Evolutionary conservation across 2,329 filamentous ascomycete species (phyloP).

Genomic region (Calonectria pseudoturangicola): DNA sequence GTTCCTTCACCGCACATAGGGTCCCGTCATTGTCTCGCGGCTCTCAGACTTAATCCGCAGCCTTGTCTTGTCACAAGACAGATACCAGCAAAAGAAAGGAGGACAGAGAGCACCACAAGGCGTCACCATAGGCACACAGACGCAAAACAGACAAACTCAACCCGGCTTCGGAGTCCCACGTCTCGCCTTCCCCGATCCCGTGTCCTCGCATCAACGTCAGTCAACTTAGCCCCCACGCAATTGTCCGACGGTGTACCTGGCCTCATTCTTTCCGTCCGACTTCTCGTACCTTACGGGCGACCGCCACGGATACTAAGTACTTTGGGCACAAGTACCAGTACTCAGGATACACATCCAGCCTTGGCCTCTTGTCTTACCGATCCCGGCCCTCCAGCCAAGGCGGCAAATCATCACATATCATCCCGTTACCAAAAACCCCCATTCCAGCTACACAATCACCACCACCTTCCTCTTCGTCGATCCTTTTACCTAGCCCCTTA

Average conservation of each 20-base stretch:
- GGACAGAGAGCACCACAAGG: not conserved
- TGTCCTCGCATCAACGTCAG: constrained; percentile 12
- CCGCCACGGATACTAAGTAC: not conserved
- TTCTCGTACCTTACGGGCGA: not conserved
- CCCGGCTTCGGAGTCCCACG: not conserved
- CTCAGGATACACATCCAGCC: not conserved
- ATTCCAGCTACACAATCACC: not conserved
- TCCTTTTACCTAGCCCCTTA: constrained; percentile 17
- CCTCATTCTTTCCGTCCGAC: constrained; percentile 6
- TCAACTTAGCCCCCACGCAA: not conserved
- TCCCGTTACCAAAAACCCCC: not conserved
- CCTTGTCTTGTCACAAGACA: constrained; percentile 21
- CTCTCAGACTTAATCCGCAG: constrained; percentile 20
- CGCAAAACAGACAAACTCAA: constrained; percentile 3
- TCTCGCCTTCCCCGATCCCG: constrained; percentile 23
- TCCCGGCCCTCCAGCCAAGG: not conserved
- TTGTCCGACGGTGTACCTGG: constrained; percentile 8
- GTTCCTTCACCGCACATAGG: constrained; percentile 44
- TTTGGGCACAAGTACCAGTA: constrained; percentile 10
- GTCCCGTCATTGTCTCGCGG: constrained; percentile 16
- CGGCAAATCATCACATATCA: constrained; percentile 21
- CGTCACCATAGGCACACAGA: not conserved
- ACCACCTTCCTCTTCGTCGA: constrained; percentile 1
- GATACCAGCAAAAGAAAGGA: constrained; percentile 1
- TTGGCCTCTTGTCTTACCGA: constrained; percentile 1